These are phyloP conservation scores for Fusarium continuum DNA, from an alignment of 2,329 filamentous ascomycete genomes.

Conservation along the genomic window DNA sequence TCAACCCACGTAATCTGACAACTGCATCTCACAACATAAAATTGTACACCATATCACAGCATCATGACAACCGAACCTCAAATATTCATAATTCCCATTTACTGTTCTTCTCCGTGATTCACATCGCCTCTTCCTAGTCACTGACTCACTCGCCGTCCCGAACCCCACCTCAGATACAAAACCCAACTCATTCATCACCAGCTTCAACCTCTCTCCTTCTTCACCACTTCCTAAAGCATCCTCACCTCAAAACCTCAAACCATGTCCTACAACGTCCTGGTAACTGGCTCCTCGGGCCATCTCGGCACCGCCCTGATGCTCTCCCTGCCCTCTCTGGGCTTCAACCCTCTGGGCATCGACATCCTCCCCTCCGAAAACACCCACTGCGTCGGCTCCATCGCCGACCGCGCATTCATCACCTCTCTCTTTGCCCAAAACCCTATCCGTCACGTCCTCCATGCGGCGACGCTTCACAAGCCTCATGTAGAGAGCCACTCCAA, in stretches of 20 bases:
- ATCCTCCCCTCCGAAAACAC: constrained; percentile 52
- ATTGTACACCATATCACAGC: constrained; percentile 14
- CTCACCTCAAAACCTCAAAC: neutral
- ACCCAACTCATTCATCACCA: constrained; percentile 2
- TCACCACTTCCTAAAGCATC: neutral
- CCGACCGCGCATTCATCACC: constrained; percentile 48
- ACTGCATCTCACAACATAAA: constrained; percentile 2
- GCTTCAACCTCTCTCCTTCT: neutral
- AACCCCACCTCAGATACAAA: constrained; percentile 31
- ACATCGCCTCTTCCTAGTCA: neutral
- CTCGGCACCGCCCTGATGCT: constrained; percentile 58
- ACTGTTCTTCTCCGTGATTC: neutral
- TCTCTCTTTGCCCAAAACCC: constrained; percentile 46
- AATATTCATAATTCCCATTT: neutral
- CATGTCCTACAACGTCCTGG: constrained; percentile 50
- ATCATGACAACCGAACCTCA: constrained; percentile 2
- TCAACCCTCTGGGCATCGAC: constrained; percentile 55
- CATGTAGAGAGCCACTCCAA: constrained; percentile 57
- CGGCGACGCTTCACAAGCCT: constrained; percentile 59
- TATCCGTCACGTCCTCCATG: constrained; percentile 55
- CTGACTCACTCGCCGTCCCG: constrained; percentile 30
- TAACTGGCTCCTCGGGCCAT: constrained; percentile 59
- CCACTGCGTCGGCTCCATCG: constrained; percentile 49
- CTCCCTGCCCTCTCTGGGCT: constrained; percentile 50
- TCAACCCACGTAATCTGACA: constrained; percentile 20